Evolutionary conservation across 345 rosid species (phyloP).

Genomic region (Eucalyptus albens): DNA sequence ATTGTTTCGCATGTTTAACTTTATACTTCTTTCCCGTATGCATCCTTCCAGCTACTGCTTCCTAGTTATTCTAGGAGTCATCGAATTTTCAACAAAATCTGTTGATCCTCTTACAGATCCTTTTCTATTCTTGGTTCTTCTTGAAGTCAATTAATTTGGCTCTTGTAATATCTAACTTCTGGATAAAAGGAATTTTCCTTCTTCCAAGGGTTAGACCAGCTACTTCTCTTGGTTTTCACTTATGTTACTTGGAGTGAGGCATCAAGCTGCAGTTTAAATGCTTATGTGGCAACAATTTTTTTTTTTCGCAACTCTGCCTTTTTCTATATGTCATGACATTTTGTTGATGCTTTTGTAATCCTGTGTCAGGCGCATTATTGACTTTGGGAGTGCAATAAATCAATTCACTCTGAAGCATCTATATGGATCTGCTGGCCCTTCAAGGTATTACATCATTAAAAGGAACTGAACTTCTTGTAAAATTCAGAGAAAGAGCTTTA

Average conservation of each 20-base stretch:
- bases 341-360: slow-evolving; percentile 4
- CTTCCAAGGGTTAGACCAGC: not conserved
- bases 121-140: not conserved
- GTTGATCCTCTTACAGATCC: not conserved
- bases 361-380: slow-evolving; percentile 72
- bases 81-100: not conserved
- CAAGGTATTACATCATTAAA: slow-evolving; percentile 35
- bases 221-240: not conserved
- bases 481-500: not conserved
- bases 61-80: not conserved
- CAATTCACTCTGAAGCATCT: slow-evolving; percentile 74
- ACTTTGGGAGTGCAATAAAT: slow-evolving; percentile 92
- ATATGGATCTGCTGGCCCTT: slow-evolving; percentile 79
- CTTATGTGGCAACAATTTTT: not conserved
- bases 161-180: not conserved
- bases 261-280: not conserved
- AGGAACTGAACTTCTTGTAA: not conserved
- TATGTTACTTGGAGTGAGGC: not conserved
- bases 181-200: not conserved
- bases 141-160: not conserved
- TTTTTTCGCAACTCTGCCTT: not conserved
- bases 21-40: not conserved
- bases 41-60: not conserved
- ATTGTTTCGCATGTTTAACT: not conserved
- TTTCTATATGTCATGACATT: not conserved